phyloP scores from a whole-genome alignment of 176 grass and related monocot genomes.

The Panicum miliaceum region DNA sequence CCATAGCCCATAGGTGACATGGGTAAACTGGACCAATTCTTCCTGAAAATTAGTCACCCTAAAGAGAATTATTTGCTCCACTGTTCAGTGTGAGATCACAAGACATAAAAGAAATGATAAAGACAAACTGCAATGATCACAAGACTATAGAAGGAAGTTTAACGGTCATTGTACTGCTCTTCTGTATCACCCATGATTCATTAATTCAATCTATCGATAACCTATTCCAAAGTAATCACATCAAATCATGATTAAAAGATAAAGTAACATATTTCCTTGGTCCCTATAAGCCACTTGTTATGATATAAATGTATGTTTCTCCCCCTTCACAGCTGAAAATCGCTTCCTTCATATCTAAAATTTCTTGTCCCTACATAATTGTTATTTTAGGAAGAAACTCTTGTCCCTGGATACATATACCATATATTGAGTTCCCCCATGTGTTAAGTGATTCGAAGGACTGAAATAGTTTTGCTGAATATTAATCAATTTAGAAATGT shows the following conservation, averaged over 20 bases:
- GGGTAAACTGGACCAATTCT: background rate
- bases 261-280: background rate
- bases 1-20: background rate
- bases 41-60: background rate
- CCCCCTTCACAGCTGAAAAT: background rate
- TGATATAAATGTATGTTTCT: background rate
- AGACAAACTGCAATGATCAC: background rate
- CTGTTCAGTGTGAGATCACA: background rate
- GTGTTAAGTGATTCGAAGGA: background rate
- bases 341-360: background rate
- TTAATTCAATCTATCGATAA: background rate
- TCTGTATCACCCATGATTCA: background rate
- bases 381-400: background rate
- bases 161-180: background rate
- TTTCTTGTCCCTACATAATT: background rate
- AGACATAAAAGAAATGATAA: background rate
- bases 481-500: background rate
- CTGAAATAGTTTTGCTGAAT: background rate
- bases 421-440: background rate
- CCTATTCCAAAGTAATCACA: background rate
- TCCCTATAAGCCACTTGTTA: background rate
- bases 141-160: background rate
- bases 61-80: background rate
- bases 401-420: background rate
- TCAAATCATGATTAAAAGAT: background rate